Conservation (phyloP, 805 yeast genomes). For the Helenozyma rhizophorensis region DNA sequence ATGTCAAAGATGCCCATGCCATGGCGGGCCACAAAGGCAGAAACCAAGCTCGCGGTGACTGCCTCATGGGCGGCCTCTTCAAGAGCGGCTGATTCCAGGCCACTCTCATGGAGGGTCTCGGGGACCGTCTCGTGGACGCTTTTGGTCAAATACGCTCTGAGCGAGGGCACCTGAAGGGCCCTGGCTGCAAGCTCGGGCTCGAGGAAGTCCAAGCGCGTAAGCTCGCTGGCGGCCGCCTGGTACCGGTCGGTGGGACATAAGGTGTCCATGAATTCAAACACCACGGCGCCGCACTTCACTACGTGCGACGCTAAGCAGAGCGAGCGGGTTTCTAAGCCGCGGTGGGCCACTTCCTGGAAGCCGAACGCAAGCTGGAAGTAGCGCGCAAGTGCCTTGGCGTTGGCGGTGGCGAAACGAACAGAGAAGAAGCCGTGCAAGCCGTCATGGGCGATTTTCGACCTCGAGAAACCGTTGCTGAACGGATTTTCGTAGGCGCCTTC, state of each 20-base stretch:
- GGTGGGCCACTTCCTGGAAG: conserved; percentile 56
- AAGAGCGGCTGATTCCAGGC: too few relatives aligned
- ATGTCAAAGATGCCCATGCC: conserved; percentile 84
- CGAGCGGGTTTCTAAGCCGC: conserved; percentile 67
- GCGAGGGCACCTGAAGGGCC: not conserved
- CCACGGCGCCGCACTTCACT: conserved; percentile 50
- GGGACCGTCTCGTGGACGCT: too few relatives aligned
- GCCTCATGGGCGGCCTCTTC: too few relatives aligned
- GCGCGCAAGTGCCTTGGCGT: conserved; percentile 60
- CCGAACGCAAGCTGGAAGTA: conserved; percentile 57
- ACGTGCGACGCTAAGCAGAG: conserved; percentile 55
- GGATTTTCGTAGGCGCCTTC: too few relatives aligned
- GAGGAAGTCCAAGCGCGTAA: too few relatives aligned
- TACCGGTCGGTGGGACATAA: conserved; percentile 24
- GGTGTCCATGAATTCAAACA: conserved; percentile 45
- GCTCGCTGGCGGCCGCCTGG: too few relatives aligned
- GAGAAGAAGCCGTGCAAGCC: conserved; percentile 45
- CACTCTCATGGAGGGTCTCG: too few relatives aligned
- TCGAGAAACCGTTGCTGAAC: too few relatives aligned
- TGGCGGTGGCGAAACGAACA: conserved; percentile 68
- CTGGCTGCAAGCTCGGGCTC: too few relatives aligned
- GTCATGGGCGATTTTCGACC: too few relatives aligned
- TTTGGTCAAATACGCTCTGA: not conserved
- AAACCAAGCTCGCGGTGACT: conserved; percentile 11
- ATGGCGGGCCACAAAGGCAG: conserved; percentile 39